Evolutionary conservation across 331 rosid genomes (phyloP).

Genomic region (Pyracantha coccinea): DNA sequence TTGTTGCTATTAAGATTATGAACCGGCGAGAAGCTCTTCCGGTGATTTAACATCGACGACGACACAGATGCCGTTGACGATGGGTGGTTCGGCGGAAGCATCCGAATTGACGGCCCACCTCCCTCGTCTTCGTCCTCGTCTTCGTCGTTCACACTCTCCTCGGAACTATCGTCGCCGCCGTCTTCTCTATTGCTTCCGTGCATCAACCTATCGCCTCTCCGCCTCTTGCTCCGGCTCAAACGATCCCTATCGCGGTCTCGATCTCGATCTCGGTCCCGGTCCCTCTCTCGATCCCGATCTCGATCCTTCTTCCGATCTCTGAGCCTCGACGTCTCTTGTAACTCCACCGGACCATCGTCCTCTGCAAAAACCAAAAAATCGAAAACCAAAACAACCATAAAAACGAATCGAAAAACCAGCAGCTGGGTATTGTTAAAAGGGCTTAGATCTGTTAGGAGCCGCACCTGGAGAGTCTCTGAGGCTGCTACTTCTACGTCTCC

Average conservation of each 20-base stretch:
- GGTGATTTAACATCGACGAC: constrained; percentile 39
- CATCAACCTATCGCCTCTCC: constrained; percentile 74
- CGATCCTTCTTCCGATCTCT: constrained; percentile 93
- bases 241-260: constrained; percentile 70
- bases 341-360: constrained; percentile 78
- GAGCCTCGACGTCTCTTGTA: constrained; percentile 69
- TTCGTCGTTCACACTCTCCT: constrained; percentile 84
- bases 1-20: constrained; percentile 27
- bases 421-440: not conserved
- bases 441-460: constrained; percentile 56
- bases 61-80: constrained; percentile 26
- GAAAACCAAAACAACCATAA: not conserved
- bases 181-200: constrained; percentile 69
- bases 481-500: constrained; percentile 66
- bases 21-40: constrained; percentile 74
- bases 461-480: constrained; percentile 95
- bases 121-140: constrained; percentile 53
- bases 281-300: constrained; percentile 20
- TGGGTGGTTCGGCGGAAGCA: constrained; percentile 74
- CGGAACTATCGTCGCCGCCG: constrained; percentile 78
- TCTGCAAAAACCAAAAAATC: constrained; percentile 30
- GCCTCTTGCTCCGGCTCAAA: constrained; percentile 61
- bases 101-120: constrained; percentile 61
- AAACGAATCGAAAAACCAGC: constrained; percentile 9
- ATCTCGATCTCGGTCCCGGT: constrained; percentile 44